phyloP scores from a whole-genome alignment of 805 yeast species.

The Wickerhamiella brachini region DNA sequence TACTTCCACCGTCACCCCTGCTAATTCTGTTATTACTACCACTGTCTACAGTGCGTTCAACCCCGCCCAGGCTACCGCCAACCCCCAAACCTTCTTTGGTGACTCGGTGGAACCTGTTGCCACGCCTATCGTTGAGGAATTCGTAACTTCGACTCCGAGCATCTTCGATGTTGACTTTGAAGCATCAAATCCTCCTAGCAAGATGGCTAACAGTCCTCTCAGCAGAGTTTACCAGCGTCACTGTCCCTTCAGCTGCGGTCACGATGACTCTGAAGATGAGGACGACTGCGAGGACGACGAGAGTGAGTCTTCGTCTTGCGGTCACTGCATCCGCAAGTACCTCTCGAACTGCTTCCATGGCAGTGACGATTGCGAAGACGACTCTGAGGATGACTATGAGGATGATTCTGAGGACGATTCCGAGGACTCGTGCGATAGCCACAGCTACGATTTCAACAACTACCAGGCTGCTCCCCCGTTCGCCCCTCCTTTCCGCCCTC shows the following conservation, averaged over 20 bases:
- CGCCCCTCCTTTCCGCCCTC: no score
- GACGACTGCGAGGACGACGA: neutral
- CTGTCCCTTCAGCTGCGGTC: neutral
- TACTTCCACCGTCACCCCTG: neutral
- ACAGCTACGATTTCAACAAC: neutral
- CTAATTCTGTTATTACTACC: neutral
- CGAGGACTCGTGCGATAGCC: neutral
- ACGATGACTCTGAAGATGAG: neutral
- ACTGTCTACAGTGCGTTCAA: neutral
- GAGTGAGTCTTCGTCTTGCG: neutral
- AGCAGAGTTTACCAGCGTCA: neutral
- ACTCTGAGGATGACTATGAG: neutral
- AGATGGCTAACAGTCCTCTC: neutral
- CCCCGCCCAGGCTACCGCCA: neutral
- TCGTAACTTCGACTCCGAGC: neutral
- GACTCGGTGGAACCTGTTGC: neutral
- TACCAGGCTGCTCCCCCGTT: neutral
- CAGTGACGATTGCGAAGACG: neutral
- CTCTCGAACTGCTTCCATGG: neutral
- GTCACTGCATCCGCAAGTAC: neutral
- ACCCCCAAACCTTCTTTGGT: neutral
- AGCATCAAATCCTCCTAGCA: neutral
- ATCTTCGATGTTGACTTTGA: neutral
- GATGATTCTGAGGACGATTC: neutral
- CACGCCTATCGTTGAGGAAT: neutral